These are phyloP conservation scores for Pelargonium citronellum DNA, from an alignment of 441 rosid species.

Conservation along the genomic window DNA sequence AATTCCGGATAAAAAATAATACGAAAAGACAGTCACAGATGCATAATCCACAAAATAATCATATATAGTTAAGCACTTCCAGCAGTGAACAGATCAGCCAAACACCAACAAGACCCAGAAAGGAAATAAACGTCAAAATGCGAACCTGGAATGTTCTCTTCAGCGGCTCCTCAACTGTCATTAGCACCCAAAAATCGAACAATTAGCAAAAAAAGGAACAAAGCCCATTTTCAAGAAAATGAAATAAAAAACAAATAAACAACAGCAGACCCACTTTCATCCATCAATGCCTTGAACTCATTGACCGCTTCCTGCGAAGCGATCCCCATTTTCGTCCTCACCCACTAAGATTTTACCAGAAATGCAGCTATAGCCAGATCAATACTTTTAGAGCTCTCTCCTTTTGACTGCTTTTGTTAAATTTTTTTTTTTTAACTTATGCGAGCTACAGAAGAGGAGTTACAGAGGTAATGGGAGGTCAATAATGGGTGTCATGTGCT, in stretches of 20 bases:
- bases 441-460: neutral
- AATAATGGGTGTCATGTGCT: neutral
- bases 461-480: neutral
- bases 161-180: conserved; percentile 73
- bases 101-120: conserved; percentile 5
- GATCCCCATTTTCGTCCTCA: conserved; percentile 39
- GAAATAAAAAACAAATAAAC: neutral
- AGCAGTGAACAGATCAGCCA: conserved; percentile 21
- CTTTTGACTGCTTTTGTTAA: neutral
- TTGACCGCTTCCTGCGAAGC: conserved; percentile 57
- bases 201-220: conserved; percentile 1
- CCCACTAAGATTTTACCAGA: neutral
- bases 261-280: conserved; percentile 41
- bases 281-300: conserved; percentile 58
- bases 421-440: no score
- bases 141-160: conserved; percentile 61
- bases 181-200: conserved; percentile 13
- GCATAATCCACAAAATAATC: neutral
- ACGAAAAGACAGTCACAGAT: neutral
- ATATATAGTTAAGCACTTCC: neutral
- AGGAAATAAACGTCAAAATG: conserved; percentile 19
- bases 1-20: neutral
- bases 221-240: neutral
- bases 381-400: neutral
- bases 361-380: neutral